Evolutionary conservation across 2,329 filamentous ascomycete genomes (phyloP), one percentile per base, ranked within the genome.

Genomic region (Colletotrichum karsti): DNA sequence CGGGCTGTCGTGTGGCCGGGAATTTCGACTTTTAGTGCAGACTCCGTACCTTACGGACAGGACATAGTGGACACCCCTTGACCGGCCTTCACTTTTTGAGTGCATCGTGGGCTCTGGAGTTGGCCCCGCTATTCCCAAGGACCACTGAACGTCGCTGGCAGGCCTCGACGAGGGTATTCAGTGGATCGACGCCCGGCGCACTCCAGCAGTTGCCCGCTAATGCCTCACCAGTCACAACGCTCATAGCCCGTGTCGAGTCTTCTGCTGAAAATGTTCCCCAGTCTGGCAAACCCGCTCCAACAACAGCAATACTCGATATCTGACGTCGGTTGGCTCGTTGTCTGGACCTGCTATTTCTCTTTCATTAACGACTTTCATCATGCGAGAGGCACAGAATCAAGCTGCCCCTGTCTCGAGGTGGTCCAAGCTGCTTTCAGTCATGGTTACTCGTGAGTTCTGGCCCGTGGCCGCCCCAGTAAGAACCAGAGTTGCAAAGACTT

Each of bases 151-250:
- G 51, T 18, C 53, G 60, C 53, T 54, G 64, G 37, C 53, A 46
- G 53, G 64, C 60, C 60, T 58, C 60, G 41, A 42, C 64, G 37
- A 64, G 64, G 59, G 24, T 63, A 51, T 57, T 51, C 50, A 57
- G 63, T 67, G 64, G 59, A 63, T 42, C 64, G 51, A n/a, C 28
- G 51, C 59, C 51, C 44, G 44, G 42, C 28, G 35, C 13, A 48
- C 24, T 22, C 46, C 53, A 64, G 46, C 53, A 41, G 10, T 26
- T 61, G 33, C 63, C 63, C 62, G 62, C 55, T 53, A 30, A 54
- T n/a, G 22, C 50, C 35, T 56, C 57, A 55, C 63, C 57, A 66
- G 46, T 66, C 63, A 66, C 56, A 62, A 55, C 41, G 48, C 41
- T 24, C 48, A 55, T 35, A 24, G 22, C 39, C 63, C 41, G 48